phyloP scores from a whole-genome alignment of 306 rosid genomes.

The Prosopis cineraria region DNA sequence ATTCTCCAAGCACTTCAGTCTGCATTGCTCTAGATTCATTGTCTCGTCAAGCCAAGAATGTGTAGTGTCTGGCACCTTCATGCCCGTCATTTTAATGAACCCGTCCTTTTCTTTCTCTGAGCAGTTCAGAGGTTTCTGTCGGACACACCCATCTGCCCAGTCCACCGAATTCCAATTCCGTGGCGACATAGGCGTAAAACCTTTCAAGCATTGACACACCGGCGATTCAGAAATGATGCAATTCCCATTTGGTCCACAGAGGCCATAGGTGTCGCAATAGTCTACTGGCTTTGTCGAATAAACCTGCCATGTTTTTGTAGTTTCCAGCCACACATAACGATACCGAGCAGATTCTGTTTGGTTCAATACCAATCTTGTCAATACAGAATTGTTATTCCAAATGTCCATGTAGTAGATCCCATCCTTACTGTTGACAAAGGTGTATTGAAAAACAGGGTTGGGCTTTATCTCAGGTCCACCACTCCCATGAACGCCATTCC shows the following conservation, averaged over 20 bases:
- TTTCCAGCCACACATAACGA: background rate
- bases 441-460: background rate
- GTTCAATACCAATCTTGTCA: background rate
- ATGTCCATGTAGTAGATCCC: background rate
- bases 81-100: background rate
- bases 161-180: background rate
- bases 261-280: background rate
- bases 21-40: background rate
- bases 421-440: background rate
- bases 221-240: background rate
- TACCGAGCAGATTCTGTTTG: background rate
- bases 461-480: background rate
- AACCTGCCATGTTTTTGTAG: background rate
- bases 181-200: background rate
- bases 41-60: background rate
- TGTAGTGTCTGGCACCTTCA: background rate
- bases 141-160: background rate
- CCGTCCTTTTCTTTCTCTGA: background rate
- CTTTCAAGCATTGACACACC: background rate
- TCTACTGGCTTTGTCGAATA: background rate
- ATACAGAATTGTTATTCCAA: background rate
- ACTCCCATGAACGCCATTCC: background rate
- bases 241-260: slow-evolving; percentile 12
- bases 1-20: background rate
- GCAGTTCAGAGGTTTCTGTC: background rate